Conservation (phyloP, 148 eudicot genomes). For the Beta vulgaris region DNA sequence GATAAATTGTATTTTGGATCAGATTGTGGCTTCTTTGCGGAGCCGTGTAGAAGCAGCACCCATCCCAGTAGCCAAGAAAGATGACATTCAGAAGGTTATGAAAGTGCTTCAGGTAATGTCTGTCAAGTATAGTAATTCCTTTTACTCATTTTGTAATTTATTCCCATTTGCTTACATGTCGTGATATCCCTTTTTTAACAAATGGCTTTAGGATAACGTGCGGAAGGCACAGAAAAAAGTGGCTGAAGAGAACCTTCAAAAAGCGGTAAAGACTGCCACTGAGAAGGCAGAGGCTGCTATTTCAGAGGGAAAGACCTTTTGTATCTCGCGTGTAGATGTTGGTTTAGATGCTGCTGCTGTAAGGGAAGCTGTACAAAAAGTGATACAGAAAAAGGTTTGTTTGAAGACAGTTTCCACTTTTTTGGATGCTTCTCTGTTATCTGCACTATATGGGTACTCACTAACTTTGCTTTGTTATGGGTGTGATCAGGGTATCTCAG, state of each 20-base stretch:
- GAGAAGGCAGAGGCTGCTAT: conserved; percentile 71
- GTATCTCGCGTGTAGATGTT: conserved; percentile 64
- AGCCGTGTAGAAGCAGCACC: conserved; percentile 65
- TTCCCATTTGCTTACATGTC: too few relatives aligned
- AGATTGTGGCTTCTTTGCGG: conserved; percentile 78
- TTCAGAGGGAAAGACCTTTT: conserved; percentile 70
- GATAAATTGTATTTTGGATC: conserved; percentile 12
- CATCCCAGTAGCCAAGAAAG: conserved; percentile 81
- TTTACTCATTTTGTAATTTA: not conserved
- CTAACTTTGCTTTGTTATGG: conserved; percentile 10
- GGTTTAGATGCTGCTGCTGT: conserved; percentile 78
- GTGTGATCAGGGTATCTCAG: conserved; percentile 61
- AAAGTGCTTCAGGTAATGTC: conserved; percentile 59
- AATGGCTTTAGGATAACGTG: conserved; percentile 55
- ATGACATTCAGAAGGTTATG: conserved; percentile 57
- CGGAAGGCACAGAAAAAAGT: conserved; percentile 63
- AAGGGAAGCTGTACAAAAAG: conserved; percentile 81
- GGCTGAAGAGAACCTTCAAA: conserved; percentile 72
- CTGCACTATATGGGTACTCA: not conserved
- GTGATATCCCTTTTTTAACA: too few relatives aligned
- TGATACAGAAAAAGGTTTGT: conserved; percentile 75
- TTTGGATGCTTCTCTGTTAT: not conserved
- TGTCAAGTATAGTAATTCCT: not conserved
- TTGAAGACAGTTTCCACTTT: not conserved
- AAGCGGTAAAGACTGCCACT: conserved; percentile 59